A percentile compares a stretch with the other conserved stretches of the same genome.
Evolutionary conservation across 208 protist genomes (phyloP).

Genomic region (Leishmania turanica): DNA sequence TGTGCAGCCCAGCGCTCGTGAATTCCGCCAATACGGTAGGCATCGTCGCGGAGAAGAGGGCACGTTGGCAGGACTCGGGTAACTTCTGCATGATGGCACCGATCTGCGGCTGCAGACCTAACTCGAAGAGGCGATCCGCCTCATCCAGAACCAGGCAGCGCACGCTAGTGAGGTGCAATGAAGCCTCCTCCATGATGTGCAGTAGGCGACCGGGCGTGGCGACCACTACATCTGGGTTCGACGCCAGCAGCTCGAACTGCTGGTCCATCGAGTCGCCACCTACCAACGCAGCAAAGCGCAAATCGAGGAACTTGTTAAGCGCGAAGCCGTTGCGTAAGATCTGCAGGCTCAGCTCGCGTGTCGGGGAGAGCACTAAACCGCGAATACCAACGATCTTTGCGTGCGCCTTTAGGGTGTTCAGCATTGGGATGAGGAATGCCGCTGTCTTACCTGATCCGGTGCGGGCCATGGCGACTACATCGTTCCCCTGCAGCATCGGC

Average conservation of each 20-base stretch:
- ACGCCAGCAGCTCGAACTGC: slow-evolving; percentile 97
- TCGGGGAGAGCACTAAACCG: slow-evolving; percentile 98
- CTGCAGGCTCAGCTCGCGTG: slow-evolving; percentile 98
- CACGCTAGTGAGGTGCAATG: slow-evolving; percentile 91
- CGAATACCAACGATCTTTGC: slow-evolving; percentile 95
- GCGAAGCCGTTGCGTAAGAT: slow-evolving; percentile 96
- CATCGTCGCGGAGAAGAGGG: slow-evolving; percentile 99
- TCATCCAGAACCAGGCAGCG: slow-evolving; percentile 99
- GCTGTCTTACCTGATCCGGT: slow-evolving; percentile 99
- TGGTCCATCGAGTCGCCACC: slow-evolving; percentile 97
- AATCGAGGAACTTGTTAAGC: slow-evolving; percentile 93
- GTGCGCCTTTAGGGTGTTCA: slow-evolving; percentile 94
- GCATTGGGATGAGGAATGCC: slow-evolving; percentile 98
- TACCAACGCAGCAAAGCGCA: slow-evolving; percentile 95
- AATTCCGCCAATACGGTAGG: slow-evolving; percentile 98
- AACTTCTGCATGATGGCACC: slow-evolving; percentile 96
- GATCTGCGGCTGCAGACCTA: slow-evolving; percentile 97
- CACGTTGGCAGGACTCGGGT: slow-evolving; percentile 92
- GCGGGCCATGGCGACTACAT: slow-evolving; percentile 99
- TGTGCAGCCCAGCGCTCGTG: slow-evolving; percentile 95
- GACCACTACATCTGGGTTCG: slow-evolving; percentile 98
- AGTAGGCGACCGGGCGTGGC: slow-evolving; percentile 99
- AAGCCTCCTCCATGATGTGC: slow-evolving; percentile 96
- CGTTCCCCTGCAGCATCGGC: slow-evolving; percentile 93
- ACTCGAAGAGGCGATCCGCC: slow-evolving; percentile 99